These are phyloP conservation scores for Coelastrella sp. DNA, from an alignment of 139 green algal genomes.

Conservation along the genomic window DNA sequence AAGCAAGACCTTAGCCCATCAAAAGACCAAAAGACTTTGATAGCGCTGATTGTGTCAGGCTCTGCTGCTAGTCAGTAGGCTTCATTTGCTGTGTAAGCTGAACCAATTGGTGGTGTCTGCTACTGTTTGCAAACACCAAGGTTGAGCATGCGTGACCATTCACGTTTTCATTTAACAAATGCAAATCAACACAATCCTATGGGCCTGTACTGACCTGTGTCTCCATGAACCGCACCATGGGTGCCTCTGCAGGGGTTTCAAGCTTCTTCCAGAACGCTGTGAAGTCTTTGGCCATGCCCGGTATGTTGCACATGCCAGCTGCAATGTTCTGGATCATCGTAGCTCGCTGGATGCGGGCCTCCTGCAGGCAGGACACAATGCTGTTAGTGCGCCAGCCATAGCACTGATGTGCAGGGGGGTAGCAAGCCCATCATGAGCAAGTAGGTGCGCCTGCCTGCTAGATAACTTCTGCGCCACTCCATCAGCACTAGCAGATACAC, in stretches of 20 bases:
- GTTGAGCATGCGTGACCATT: too few species aligned
- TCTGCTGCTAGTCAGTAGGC: too few species aligned
- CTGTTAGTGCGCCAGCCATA: not conserved
- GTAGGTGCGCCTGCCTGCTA: too few species aligned
- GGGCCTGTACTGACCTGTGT: not conserved
- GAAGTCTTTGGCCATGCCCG: not conserved
- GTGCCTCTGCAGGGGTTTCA: not conserved
- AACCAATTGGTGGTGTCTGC: too few species aligned
- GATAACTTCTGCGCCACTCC: not conserved
- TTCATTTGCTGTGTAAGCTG: too few species aligned
- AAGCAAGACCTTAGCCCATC: too few species aligned
- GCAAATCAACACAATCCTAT: not conserved
- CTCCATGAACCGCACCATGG: constrained; percentile 28
- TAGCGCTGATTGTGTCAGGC: too few species aligned
- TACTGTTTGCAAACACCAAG: too few species aligned
- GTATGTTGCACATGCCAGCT: constrained; percentile 24
- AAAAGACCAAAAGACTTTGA: too few species aligned
- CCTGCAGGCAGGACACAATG: constrained; percentile 3
- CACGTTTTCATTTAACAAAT: too few species aligned
- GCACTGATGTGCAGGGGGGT: not conserved
- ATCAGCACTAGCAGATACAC: not conserved
- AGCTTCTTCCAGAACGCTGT: constrained; percentile 35
- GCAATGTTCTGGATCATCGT: constrained; percentile 42
- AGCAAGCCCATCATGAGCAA: too few species aligned
- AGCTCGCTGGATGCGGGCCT: constrained; percentile 21